Base-by-base conservation (phyloP, 2,329 filamentous ascomycete genomes). In the Macroventuria anomochaeta region DNA sequence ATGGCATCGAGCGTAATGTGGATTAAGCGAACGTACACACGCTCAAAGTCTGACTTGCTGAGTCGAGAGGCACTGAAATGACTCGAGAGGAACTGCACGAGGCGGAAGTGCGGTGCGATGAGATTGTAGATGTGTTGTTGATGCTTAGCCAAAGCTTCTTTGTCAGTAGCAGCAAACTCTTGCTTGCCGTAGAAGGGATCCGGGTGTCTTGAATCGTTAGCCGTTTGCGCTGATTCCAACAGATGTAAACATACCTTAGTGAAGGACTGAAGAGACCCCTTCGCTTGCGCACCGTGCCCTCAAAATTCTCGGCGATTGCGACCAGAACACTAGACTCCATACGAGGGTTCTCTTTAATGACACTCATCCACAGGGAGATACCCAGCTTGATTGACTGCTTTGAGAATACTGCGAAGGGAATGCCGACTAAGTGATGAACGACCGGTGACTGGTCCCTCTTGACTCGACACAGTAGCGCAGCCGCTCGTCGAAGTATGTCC, bases 371-470 rank as follows among this genome's bases (percentile, higher is more conserved):
- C 6, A 99, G 80, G 3, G 95, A 97, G 29, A 97, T 89, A 5
- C 95, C 96, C 43, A 97, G 85, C 71, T 96, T 96, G 72, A 99
- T 95, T 2, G 93, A 95, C 68, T 96, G 90, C 72, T 96, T 96
- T 5, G 89, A 96, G 72, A 99, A 97, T 39, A 96, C 85, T 33
- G 86, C 85, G 74, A 99, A 99, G 0, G 95, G 96, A 56, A 99
- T 95, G 62, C 86, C 88, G 58, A 99, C 93, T 13, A 99, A 82
- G 68, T 96, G 89, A 68, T 93, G 90, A 11, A 91, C 86, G 50
- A 97, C 88, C 1, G 89, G 85, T 51, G 88, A 88, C 69, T 93
- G 88, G 57, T 92, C 88, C 37, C 84, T 85, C 56, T 86, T 84
- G 60, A 86, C 88, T 49, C 89, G 86, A 73, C 93, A 97, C 5